These are phyloP conservation scores for Piromyces sp. DNA, from an alignment of 192 early-diverging fungal genomes.

Conservation along the genomic window DNA sequence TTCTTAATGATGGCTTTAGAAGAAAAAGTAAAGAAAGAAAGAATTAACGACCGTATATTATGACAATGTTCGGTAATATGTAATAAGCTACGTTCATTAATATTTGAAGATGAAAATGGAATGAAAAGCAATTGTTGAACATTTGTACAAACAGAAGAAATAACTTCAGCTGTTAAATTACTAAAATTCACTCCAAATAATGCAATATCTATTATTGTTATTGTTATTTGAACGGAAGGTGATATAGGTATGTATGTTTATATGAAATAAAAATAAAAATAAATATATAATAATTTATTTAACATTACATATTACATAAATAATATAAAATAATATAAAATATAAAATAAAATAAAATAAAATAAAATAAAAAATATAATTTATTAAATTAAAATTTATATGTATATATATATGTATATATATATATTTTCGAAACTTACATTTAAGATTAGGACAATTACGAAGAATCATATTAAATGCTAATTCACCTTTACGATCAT, in stretches of 20 bases:
- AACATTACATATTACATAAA: too few species aligned
- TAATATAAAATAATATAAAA: too few species aligned
- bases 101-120: background rate
- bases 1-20: background rate
- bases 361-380: too few species aligned
- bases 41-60: background rate
- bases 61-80: background rate
- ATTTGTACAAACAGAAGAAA: background rate
- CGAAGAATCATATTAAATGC: background rate
- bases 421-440: background rate
- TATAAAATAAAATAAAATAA: too few species aligned
- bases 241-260: too few species aligned
- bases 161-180: background rate
- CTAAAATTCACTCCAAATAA: background rate
- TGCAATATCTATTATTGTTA: background rate
- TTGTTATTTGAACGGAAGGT: too few species aligned
- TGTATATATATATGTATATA: background rate
- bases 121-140: background rate
- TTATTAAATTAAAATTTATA: too few species aligned
- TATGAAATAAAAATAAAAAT: too few species aligned
- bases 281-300: too few species aligned
- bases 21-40: background rate
- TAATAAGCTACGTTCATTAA: background rate
- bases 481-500: background rate
- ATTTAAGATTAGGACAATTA: background rate